Conservation (phyloP, 495 filamentous ascomycete species). For the Penicillium samsonianum region DNA sequence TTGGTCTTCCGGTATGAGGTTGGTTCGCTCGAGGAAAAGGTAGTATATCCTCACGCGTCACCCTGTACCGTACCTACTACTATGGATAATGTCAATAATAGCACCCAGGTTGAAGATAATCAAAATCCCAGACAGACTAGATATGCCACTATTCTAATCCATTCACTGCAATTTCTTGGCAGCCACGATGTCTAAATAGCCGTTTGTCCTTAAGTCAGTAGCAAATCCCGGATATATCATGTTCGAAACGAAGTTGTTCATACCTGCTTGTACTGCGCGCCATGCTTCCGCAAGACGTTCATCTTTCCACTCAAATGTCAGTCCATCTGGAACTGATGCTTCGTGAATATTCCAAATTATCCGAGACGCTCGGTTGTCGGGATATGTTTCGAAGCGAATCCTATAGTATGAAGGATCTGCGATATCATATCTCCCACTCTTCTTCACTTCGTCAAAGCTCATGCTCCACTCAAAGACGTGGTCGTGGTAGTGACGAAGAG, state of each 20-base stretch:
- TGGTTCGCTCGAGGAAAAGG: too few relatives aligned
- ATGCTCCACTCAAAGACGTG: constrained; percentile 12
- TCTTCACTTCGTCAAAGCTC: background rate
- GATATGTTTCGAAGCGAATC: background rate
- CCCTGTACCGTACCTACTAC: too few relatives aligned
- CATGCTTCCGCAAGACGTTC: background rate
- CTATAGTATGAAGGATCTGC: constrained; percentile 6
- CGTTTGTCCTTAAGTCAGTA: background rate
- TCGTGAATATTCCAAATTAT: constrained; percentile 2
- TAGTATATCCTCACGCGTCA: too few relatives aligned
- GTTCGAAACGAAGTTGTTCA: background rate
- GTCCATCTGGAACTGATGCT: background rate
- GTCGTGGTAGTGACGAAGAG: constrained; percentile 7
- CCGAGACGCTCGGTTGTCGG: background rate
- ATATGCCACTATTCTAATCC: too few relatives aligned
- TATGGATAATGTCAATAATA: too few relatives aligned
- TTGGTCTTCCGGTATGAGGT: too few relatives aligned
- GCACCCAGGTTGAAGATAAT: too few relatives aligned
- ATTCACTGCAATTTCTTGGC: background rate
- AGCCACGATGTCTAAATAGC: background rate
- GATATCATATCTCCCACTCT: constrained; percentile 3
- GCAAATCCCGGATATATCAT: background rate
- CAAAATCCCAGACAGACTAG: background rate
- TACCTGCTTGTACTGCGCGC: background rate
- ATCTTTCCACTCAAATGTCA: constrained; percentile 1